phyloP scores from a whole-genome alignment of 108 stramenopile genomes.

The Nitzschia sp. region DNA sequence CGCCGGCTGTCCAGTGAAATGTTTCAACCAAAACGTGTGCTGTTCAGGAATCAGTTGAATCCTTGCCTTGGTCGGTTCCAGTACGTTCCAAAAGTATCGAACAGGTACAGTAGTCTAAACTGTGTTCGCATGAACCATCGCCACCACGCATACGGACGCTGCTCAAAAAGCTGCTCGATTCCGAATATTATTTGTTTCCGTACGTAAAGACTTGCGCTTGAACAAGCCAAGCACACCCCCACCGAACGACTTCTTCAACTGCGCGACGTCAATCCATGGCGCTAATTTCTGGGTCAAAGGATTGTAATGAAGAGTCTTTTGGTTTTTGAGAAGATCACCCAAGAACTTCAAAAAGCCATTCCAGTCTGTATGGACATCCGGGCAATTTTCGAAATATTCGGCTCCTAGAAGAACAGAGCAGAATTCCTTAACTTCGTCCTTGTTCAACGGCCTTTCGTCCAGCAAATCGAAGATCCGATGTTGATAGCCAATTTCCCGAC shows the following conservation, averaged over 20 bases:
- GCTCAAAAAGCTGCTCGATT: no score
- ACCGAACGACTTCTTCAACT: not conserved
- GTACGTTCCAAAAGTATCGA: no score
- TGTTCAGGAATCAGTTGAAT: no score
- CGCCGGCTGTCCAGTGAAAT: no score
- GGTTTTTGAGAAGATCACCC: conserved; percentile 21
- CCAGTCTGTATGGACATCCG: conserved; percentile 45
- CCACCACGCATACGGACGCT: no score
- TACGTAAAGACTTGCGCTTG: not conserved
- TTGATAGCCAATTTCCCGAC: conserved; percentile 63
- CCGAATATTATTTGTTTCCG: no score
- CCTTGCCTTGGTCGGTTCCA: no score
- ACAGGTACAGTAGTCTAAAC: no score
- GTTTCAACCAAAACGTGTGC: no score
- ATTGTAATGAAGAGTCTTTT: conserved; percentile 48
- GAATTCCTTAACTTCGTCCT: conserved; percentile 49
- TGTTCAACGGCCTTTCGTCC: conserved; percentile 59
- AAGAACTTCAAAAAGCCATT: conserved; percentile 36
- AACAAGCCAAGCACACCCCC: not conserved
- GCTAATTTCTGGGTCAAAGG: conserved; percentile 18
- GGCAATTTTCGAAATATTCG: conserved; percentile 34
- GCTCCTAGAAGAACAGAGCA: conserved; percentile 56
- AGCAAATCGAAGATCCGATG: conserved; percentile 65
- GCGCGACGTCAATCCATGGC: conserved; percentile 22
- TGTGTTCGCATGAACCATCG: no score